Base-by-base conservation (phyloP, 1,284 basidiomycete genomes). In the Ceratobasidium sp. region DNA sequence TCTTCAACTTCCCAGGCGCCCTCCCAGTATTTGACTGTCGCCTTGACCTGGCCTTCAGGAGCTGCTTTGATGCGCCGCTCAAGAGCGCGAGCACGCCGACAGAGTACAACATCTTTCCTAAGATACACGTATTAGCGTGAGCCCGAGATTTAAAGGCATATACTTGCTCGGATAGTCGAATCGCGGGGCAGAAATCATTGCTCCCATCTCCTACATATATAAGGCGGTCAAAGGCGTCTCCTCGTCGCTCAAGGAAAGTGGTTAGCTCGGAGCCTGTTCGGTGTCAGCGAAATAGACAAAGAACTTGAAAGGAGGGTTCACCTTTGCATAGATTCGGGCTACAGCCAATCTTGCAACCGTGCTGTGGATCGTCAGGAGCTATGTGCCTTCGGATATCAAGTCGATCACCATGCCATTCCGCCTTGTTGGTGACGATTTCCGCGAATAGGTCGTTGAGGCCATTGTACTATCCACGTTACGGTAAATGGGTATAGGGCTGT, bases 241-340 rank as follows among this genome's bases (percentile, higher is more conserved):
- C 88, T 80, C 94, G 88, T n/a, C 91, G 87, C 1, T 86, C 86
- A 59, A 97, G 87, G 87, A 94, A 98, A 0, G 91, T 91, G 4
- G 93, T 90, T 42, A 99, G 88, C 84, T 99, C 97, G 81, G 94
- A 92, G 56, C 97, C 94, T 95, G 81, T 38, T 33, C 79, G 44
- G 57, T 38, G 17, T 69, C 38, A 68, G 54, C 12, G 20, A 1
- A 5, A 20, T n/a, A 68, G 15, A 23, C 59, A 26, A 3, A 23
- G 5, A 3, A 42, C 20, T 1, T 57, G 12, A 1, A 44, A 3
- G 26, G 33, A 44, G 15, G 26, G 78, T 82, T 77, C 48, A 92
- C 94, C 97, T 89, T 99, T 99, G 89, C 97, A 99, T 96, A 99
- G 98, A 87, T 99, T 99, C 12, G 94, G 90, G 78, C 92, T 92